Evolutionary conservation across 495 filamentous ascomycete species (phyloP).

Genomic region (Cudoniella acicularis): DNA sequence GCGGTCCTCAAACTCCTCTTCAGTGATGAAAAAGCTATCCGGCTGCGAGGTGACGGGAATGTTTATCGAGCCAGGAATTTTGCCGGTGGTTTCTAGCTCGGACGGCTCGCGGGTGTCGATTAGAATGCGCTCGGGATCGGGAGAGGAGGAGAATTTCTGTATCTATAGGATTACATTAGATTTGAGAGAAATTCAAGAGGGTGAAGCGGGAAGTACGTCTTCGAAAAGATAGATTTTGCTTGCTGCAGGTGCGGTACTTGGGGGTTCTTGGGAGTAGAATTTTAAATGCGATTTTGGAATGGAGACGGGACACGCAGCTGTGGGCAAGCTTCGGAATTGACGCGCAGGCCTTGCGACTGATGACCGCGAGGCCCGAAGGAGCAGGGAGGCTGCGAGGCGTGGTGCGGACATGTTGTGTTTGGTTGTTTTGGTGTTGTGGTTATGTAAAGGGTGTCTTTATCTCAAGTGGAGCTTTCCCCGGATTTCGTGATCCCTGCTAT

Average conservation of each 20-base stretch:
- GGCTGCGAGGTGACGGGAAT: conserved; percentile 74
- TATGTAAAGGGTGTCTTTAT: background rate
- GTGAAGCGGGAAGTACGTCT: conserved; percentile 29
- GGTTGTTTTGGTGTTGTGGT: background rate
- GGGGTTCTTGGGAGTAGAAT: conserved; percentile 17
- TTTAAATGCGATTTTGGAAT: conserved; percentile 1
- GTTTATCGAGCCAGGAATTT: conserved; percentile 75
- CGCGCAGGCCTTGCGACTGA: background rate
- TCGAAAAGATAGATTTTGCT: conserved; percentile 46
- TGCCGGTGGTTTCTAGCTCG: conserved; percentile 65
- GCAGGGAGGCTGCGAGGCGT: conserved; percentile 16
- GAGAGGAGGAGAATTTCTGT: conserved; percentile 24
- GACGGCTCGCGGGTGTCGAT: conserved; percentile 78
- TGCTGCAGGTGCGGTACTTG: background rate
- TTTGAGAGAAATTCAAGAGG: background rate
- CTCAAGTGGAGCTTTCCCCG: background rate
- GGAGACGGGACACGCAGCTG: background rate
- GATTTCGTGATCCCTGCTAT: conserved; percentile 5
- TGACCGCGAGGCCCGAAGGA: conserved; percentile 20
- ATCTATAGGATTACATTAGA: conserved; percentile 16
- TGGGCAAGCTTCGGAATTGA: conserved; percentile 8
- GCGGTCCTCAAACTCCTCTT: conserved; percentile 72
- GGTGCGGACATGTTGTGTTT: conserved; percentile 14
- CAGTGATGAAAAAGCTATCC: conserved; percentile 68
- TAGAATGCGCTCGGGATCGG: conserved; percentile 30